Percentiles rank a stretch among this genome's conserved stretches.
Evolutionary conservation across 2,329 filamentous ascomycete genomes (phyloP).

Genomic region (Cercospora canescens): DNA sequence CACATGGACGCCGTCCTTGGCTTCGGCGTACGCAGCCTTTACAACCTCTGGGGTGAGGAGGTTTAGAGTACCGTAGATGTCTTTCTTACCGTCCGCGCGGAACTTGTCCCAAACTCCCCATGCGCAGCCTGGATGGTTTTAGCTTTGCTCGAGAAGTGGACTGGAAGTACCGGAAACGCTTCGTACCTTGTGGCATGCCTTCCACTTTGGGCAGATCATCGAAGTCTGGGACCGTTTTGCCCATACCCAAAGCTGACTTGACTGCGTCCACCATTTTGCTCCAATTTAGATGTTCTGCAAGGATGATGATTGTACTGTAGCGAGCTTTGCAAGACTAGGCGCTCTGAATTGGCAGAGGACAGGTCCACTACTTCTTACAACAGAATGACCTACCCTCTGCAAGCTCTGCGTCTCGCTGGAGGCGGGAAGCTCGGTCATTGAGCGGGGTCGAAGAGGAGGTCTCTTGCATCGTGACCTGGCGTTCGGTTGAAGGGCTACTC

Average conservation of each 20-base stretch:
- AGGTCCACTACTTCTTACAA: not conserved
- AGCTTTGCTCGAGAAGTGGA: not conserved
- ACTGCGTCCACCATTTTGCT: slow-evolving; percentile 12
- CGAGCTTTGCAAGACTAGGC: not conserved
- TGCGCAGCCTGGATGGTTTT: slow-evolving; percentile 27
- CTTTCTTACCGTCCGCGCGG: slow-evolving; percentile 40
- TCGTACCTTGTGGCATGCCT: slow-evolving; percentile 42
- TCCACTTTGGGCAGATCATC: slow-evolving; percentile 43
- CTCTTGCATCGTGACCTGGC: slow-evolving; percentile 1
- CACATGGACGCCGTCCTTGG: slow-evolving; percentile 43
- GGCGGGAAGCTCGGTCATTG: slow-evolving; percentile 1
- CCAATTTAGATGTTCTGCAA: slow-evolving; percentile 1
- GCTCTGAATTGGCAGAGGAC: not conserved
- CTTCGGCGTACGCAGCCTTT: slow-evolving; percentile 43
- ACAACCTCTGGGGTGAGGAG: slow-evolving; percentile 47
- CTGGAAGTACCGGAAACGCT: not conserved
- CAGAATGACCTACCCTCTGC: slow-evolving; percentile 4
- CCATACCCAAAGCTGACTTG: slow-evolving; percentile 20
- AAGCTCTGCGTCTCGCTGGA: not conserved
- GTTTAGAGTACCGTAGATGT: slow-evolving; percentile 48
- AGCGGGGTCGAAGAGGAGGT: slow-evolving; percentile 9
- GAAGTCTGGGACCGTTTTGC: slow-evolving; percentile 39
- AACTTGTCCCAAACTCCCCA: slow-evolving; percentile 49
- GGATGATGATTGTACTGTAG: not conserved
- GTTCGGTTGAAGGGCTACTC: not conserved